phyloP scores from a whole-genome alignment of 1,284 basidiomycete genomes.

The Lentinus polychrous region DNA sequence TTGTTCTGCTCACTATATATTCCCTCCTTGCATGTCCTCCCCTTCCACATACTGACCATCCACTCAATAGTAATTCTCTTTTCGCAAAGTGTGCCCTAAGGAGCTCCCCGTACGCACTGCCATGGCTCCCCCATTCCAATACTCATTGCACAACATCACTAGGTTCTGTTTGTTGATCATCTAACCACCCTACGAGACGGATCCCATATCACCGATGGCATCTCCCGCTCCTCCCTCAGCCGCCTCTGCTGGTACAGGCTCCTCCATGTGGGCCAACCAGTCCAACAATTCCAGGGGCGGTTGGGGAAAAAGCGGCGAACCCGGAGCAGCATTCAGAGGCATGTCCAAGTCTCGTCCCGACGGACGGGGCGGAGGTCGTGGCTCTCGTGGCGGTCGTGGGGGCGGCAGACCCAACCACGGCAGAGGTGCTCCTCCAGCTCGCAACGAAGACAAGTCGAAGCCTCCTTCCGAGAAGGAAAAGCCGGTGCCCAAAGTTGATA shows the following conservation, averaged over 20 bases:
- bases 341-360: constrained; percentile 20
- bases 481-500: constrained; percentile 1
- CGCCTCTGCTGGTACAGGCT: constrained; percentile 15
- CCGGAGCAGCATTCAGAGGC: constrained; percentile 42
- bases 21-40: background rate
- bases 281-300: constrained; percentile 26
- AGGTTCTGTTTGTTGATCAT: background rate
- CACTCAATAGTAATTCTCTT: background rate
- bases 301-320: constrained; percentile 41
- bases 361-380: constrained; percentile 24
- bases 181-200: background rate
- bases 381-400: constrained; percentile 28
- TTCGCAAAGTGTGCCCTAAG: no score
- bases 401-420: constrained; percentile 26
- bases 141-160: background rate
- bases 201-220: constrained; percentile 18
- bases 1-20: background rate
- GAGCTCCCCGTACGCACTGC: no score
- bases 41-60: background rate
- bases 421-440: constrained; percentile 17
- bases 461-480: constrained; percentile 13
- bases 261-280: constrained; percentile 22
- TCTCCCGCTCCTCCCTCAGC: constrained; percentile 17
- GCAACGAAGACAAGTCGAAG: constrained; percentile 13
- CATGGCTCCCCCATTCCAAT: background rate